Evolutionary conservation across 345 rosid genomes (phyloP).

Genomic region (Trapa bicornis): DNA sequence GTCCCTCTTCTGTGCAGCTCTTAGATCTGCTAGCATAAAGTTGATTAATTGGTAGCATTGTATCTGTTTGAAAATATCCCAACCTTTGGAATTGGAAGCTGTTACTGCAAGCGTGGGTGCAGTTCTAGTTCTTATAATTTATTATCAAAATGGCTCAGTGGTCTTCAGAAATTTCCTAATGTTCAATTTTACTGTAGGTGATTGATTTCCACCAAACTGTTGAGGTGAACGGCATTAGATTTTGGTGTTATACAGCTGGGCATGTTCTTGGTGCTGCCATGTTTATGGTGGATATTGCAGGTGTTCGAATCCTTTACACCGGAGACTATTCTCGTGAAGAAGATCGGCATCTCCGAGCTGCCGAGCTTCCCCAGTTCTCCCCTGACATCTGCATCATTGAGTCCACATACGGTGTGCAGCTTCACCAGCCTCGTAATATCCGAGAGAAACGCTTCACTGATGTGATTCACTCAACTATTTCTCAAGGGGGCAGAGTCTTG

Average conservation of each 20-base stretch:
- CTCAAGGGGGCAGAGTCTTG: conserved; percentile 88
- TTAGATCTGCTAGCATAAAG: not conserved
- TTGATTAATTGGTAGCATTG: not conserved
- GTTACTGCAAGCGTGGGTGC: too few relatives aligned
- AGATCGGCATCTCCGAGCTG: conserved; percentile 88
- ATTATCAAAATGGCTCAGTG: too few relatives aligned
- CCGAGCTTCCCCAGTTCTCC: conserved; percentile 92
- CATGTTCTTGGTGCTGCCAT: conserved; percentile 98
- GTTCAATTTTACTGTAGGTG: conserved; percentile 23
- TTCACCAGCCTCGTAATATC: conserved; percentile 76
- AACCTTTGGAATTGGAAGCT: too few relatives aligned
- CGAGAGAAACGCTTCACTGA: conserved; percentile 95
- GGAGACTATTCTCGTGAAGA: conserved; percentile 96
- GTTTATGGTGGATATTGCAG: conserved; percentile 96
- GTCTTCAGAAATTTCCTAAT: not conserved
- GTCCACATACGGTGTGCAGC: conserved; percentile 93
- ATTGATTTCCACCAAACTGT: conserved; percentile 89
- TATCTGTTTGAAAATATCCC: not conserved
- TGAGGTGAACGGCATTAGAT: conserved; percentile 81
- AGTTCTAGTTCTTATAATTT: not conserved
- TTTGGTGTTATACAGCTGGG: conserved; percentile 99
- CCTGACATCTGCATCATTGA: conserved; percentile 93
- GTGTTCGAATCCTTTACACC: conserved; percentile 83
- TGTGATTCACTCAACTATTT: conserved; percentile 69
- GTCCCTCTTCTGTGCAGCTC: conserved; percentile 3